Evolutionary conservation across 257 asterid genomes (phyloP).

Genomic region (Solanum ossicruentum): DNA sequence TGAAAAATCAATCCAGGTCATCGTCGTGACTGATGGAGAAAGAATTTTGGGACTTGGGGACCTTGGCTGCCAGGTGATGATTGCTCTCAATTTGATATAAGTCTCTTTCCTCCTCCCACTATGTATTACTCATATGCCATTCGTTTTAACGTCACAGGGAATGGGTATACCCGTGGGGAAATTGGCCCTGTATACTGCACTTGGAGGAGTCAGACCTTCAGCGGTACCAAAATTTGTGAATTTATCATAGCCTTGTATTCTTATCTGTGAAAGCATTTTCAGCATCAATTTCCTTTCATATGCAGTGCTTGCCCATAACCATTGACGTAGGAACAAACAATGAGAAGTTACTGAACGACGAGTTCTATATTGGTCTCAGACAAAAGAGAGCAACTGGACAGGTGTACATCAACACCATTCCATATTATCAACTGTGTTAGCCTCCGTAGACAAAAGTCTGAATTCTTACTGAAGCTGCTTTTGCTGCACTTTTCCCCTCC

Average conservation of each 20-base stretch:
- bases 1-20: constrained; percentile 52
- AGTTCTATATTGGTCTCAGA: constrained; percentile 86
- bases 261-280: background rate
- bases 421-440: background rate
- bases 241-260: background rate
- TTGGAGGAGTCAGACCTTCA: constrained; percentile 25
- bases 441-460: background rate
- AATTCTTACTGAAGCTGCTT: background rate
- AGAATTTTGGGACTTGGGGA: constrained; percentile 68
- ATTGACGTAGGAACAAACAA: constrained; percentile 96
- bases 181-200: constrained; percentile 19
- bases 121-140: background rate
- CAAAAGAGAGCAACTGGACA: constrained; percentile 92
- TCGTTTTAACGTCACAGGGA: constrained; percentile 2
- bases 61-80: constrained; percentile 58
- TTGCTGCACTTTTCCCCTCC: background rate
- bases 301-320: constrained; percentile 86
- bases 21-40: constrained; percentile 69
- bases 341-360: constrained; percentile 62
- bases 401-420: constrained; percentile 21
- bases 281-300: background rate
- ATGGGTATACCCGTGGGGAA: constrained; percentile 26
- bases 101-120: background rate
- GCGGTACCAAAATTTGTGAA: constrained; percentile 20
- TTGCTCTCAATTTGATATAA: background rate